Percentiles rank a stretch among this genome's conserved stretches.
Conservation (phyloP, 805 yeast genomes). For the Metschnikowia similis region DNA sequence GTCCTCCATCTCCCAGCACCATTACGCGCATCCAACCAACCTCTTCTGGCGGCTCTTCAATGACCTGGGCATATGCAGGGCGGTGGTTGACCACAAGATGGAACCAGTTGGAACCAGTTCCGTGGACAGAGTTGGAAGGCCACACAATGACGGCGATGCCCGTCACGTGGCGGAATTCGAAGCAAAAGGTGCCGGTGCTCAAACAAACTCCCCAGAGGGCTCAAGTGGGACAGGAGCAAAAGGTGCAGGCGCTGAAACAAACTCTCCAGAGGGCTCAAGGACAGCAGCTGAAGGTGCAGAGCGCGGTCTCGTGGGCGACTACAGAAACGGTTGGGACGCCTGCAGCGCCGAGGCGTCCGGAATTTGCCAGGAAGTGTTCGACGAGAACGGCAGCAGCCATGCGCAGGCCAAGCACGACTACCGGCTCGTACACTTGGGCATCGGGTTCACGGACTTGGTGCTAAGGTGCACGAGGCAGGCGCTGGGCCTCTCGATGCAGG, state of each 20-base stretch:
- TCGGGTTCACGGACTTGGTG: slow-evolving; percentile 73
- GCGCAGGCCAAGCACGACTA: slow-evolving; percentile 38
- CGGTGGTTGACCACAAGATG: slow-evolving; percentile 2
- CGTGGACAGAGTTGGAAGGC: too few species aligned
- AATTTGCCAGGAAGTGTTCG: slow-evolving; percentile 12
- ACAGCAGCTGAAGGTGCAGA: too few species aligned
- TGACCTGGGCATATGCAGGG: slow-evolving; percentile 43
- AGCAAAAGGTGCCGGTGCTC: too few species aligned
- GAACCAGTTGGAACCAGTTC: too few species aligned
- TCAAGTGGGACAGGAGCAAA: too few species aligned
- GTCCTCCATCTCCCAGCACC: slow-evolving; percentile 59
- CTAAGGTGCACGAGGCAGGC: slow-evolving; percentile 59
- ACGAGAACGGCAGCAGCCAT: slow-evolving; percentile 4
- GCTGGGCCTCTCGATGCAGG: slow-evolving; percentile 46
- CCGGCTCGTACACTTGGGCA: slow-evolving; percentile 35
- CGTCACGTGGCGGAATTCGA: too few species aligned
- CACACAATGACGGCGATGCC: too few species aligned
- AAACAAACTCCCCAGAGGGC: too few species aligned
- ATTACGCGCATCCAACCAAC: slow-evolving; percentile 69
- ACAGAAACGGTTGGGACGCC: too few species aligned
- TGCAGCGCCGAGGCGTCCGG: neutral
- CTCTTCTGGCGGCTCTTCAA: slow-evolving; percentile 63
- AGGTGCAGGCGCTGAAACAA: too few species aligned
- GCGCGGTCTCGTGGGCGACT: too few species aligned
- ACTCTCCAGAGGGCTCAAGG: too few species aligned